These are phyloP conservation scores for Stromatinia cepivora DNA, from an alignment of 2,329 filamentous ascomycete genomes.

Conservation along the genomic window DNA sequence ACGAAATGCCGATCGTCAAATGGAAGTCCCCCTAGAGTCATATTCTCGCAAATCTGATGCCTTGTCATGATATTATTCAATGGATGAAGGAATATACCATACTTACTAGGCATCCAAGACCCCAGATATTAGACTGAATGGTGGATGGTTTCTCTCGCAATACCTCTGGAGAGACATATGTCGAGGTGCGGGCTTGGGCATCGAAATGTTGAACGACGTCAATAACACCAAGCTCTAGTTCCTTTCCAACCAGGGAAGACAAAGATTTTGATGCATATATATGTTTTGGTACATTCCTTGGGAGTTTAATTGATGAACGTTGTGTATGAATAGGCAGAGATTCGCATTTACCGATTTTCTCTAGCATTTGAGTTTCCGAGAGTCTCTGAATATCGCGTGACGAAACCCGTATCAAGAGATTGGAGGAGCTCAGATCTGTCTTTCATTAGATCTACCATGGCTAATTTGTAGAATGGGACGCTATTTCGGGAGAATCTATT, in stretches of 20 bases:
- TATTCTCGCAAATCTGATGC: background rate
- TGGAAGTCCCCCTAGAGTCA: background rate
- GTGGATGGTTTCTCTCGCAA: background rate
- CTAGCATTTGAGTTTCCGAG: background rate
- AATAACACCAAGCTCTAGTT: background rate
- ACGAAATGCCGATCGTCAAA: background rate
- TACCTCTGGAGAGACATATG: background rate
- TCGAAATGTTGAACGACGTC: background rate
- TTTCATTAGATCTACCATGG: background rate
- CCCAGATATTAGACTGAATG: background rate
- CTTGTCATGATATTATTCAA: background rate
- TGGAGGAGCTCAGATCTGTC: background rate
- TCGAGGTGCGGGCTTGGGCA: background rate
- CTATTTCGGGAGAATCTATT: background rate
- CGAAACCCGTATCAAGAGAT: background rate
- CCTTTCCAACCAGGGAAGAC: background rate
- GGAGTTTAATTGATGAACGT: background rate
- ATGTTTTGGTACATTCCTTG: no score
- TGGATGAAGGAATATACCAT: background rate
- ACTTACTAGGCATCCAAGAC: background rate
- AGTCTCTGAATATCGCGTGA: background rate
- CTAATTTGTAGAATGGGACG: background rate
- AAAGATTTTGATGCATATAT: background rate
- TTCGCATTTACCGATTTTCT: background rate
- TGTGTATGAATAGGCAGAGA: background rate